Percentiles rank a stretch among this genome's conserved stretches.
These are phyloP conservation scores for Funneliformis mosseae DNA, from an alignment of 192 early-diverging fungal genomes.

Conservation along the genomic window DNA sequence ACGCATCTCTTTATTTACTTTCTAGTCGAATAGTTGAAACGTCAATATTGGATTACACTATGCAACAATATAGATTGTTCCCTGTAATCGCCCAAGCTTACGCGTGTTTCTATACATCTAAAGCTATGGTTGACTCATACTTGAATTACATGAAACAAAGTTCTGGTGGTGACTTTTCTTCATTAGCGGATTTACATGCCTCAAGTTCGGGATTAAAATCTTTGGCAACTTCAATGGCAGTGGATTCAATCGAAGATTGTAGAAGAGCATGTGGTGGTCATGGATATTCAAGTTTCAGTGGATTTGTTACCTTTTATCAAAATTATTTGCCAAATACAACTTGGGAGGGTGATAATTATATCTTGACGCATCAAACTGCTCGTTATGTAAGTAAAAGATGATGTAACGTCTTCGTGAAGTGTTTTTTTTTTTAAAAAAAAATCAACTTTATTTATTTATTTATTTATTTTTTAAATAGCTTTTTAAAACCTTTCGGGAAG, in stretches of 20 bases:
- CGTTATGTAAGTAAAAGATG: constrained; percentile 61
- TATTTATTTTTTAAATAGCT: not conserved
- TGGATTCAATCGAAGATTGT: constrained; percentile 75
- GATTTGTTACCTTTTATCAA: constrained; percentile 66
- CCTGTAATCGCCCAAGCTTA: constrained; percentile 73
- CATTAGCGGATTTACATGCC: constrained; percentile 75
- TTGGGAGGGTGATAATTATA: constrained; percentile 86
- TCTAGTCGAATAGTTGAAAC: constrained; percentile 56
- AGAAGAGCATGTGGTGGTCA: constrained; percentile 78
- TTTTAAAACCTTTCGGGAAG: not conserved
- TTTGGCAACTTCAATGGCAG: constrained; percentile 67
- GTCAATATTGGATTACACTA: constrained; percentile 74
- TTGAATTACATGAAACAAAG: constrained; percentile 60
- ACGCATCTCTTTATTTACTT: not conserved
- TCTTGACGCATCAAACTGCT: constrained; percentile 83
- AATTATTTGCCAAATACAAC: constrained; percentile 76
- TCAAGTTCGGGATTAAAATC: constrained; percentile 74
- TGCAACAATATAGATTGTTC: constrained; percentile 76
- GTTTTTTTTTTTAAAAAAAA: too few relatives aligned
- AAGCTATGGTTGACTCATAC: constrained; percentile 66
- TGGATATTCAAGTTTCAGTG: constrained; percentile 75
- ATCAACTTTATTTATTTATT: too few relatives aligned
- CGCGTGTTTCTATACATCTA: constrained; percentile 70
- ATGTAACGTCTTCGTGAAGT: not conserved
- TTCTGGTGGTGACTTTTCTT: constrained; percentile 60